Evolutionary conservation across 805 yeast genomes (phyloP), one percentile per base, ranked within the genome.

Genomic region (Myxozyma vanderwaltii): DNA sequence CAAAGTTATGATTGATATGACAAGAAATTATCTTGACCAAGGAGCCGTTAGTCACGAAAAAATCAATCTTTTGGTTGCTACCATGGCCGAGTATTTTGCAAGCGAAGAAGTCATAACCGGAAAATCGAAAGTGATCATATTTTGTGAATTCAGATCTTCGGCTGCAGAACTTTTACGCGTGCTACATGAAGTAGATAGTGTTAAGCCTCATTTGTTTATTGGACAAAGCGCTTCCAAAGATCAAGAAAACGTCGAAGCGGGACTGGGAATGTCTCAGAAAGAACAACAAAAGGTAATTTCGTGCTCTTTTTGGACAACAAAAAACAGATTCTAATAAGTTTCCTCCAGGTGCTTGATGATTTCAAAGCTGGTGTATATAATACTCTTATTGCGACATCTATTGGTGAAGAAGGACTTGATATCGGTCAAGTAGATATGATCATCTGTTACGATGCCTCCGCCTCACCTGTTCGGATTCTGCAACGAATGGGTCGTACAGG

Each of bases 401-500:
- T 94, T 70, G 99, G 98, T 48, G 99, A 94, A 72, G 99, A 94
- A 77, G 99, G 99, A 46, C 79, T 94, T 64, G 99, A 94, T 77
- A 95, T 94, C 65, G 99, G 99, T 33, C 97, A 95, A 71, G 99
- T 94, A 54, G 99, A 94, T 72, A 71, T 94, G 67, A 92, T 94
- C 66, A 80, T 94, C 6, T 91, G 97, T 70, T 94, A 84, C 73
- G 99, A 94, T 69, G 89, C 96, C 0, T 91, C 97, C 0, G 80
- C 91, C 29, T 89, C 96, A 46, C 97, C 98, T 0, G 92, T 94
- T 58, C 89, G 95, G 59, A 91, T 88, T 67, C 81, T 94, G 41
- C 99, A 94, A 71, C 77, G 99, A 67, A 90, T 94, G 95, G 99
- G 99, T 27, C 83, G 99, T 75, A 94, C 99, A 0, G 99, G 99